phyloP scores from a whole-genome alignment of 1,284 basidiomycete species.

The Moesziomyces sp. region DNA sequence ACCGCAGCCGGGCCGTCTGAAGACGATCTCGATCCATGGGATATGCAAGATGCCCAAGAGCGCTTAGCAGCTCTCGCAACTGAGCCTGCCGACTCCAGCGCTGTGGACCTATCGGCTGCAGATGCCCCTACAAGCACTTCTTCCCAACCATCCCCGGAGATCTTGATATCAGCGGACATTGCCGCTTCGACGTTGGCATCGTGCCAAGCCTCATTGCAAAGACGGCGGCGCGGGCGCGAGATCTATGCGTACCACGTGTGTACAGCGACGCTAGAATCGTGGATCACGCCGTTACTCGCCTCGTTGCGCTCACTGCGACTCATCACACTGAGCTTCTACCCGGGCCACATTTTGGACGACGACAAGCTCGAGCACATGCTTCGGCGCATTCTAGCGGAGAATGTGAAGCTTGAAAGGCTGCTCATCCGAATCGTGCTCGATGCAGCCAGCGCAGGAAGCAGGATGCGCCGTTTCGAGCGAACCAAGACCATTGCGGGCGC shows the following conservation, averaged over 20 bases:
- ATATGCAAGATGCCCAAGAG: slow-evolving; percentile 48
- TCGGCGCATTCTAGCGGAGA: slow-evolving; percentile 36
- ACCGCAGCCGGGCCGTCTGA: slow-evolving; percentile 25
- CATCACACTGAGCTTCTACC: slow-evolving; percentile 48
- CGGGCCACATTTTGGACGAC: slow-evolving; percentile 45
- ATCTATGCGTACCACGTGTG: slow-evolving; percentile 50
- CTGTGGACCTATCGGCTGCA: neutral
- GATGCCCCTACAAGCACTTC: neutral
- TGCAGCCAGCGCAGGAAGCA: slow-evolving; percentile 24
- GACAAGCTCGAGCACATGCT: slow-evolving; percentile 54
- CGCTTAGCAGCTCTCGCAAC: slow-evolving; percentile 24
- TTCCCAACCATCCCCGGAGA: neutral
- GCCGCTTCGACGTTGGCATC: neutral
- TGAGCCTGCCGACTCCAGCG: neutral
- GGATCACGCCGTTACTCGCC: slow-evolving; percentile 34
- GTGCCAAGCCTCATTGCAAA: neutral
- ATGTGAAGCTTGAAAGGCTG: slow-evolving; percentile 22
- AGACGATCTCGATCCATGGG: slow-evolving; percentile 49
- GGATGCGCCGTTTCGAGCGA: slow-evolving; percentile 39
- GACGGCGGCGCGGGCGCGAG: slow-evolving; percentile 9
- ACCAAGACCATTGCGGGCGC: slow-evolving; percentile 51
- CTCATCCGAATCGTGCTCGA: slow-evolving; percentile 42
- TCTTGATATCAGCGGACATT: neutral
- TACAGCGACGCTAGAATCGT: slow-evolving; percentile 43
- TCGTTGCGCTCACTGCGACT: slow-evolving; percentile 35